phyloP scores from a whole-genome alignment of 768 basidiomycete species.

The Lactarius vividus region DNA sequence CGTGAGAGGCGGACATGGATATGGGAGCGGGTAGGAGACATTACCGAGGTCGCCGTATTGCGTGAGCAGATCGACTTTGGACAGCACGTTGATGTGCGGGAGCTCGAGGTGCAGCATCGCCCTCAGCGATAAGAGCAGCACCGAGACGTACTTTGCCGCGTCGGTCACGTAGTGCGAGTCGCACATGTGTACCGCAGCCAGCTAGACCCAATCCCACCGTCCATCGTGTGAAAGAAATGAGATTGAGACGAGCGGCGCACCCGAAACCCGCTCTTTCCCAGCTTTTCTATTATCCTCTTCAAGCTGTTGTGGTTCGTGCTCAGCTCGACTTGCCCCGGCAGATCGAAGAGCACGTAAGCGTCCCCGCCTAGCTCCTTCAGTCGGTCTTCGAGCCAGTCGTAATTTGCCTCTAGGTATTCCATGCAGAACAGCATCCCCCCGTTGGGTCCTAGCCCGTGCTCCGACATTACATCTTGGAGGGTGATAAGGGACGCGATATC shows the following conservation, averaged over 20 bases:
- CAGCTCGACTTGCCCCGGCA: constrained; percentile 96
- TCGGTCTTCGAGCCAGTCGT: constrained; percentile 79
- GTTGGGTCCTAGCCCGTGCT: constrained; percentile 86
- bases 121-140: constrained; percentile 85
- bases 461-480: constrained; percentile 81
- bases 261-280: constrained; percentile 76
- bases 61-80: constrained; percentile 89
- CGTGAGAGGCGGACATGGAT: neutral
- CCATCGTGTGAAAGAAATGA: neutral
- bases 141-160: constrained; percentile 90
- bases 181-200: constrained; percentile 76
- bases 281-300: constrained; percentile 68
- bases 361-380: constrained; percentile 65
- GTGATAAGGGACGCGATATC: constrained; percentile 84
- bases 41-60: constrained; percentile 90
- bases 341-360: constrained; percentile 89
- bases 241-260: constrained; percentile 47
- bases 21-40: neutral
- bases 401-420: constrained; percentile 80
- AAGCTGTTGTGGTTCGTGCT: constrained; percentile 90
- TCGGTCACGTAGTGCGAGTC: constrained; percentile 98
- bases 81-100: constrained; percentile 97
- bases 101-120: constrained; percentile 98
- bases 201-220: constrained; percentile 7
- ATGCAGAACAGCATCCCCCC: constrained; percentile 90